These are phyloP conservation scores for Escovopsis sp. DNA, from an alignment of 2,329 filamentous ascomycete genomes.

Conservation along the genomic window DNA sequence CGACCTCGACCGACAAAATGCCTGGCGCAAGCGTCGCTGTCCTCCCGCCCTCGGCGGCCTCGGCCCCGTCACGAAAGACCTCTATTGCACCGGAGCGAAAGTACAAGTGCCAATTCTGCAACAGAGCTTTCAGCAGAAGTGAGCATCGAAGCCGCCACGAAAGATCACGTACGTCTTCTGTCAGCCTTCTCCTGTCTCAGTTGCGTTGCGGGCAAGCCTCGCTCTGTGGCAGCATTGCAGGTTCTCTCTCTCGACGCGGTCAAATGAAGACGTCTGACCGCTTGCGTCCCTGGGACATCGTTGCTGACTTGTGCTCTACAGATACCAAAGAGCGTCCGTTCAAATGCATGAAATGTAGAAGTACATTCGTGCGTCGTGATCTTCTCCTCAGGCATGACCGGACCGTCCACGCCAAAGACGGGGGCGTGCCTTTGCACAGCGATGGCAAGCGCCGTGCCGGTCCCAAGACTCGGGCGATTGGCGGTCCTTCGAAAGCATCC, in stretches of 20 bases:
- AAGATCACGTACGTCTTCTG: conserved; percentile 72
- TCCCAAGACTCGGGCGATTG: conserved; percentile 49
- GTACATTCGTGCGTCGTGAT: conserved; percentile 95
- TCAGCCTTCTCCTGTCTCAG: conserved; percentile 1
- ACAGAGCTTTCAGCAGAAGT: conserved; percentile 90
- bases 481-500: conserved; percentile 56
- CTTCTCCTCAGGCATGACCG: conserved; percentile 92
- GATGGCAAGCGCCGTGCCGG: conserved; percentile 76
- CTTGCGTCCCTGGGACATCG: too few species aligned
- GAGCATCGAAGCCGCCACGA: conserved; percentile 96
- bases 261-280: too few species aligned
- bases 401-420: conserved; percentile 96
- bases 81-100: conserved; percentile 80
- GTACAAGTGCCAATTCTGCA: conserved; percentile 99
- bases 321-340: conserved; percentile 98
- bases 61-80: conserved; percentile 62
- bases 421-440: conserved; percentile 81
- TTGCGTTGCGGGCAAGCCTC: too few species aligned
- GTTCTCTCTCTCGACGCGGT: background rate
- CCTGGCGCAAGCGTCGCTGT: conserved; percentile 54
- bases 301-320: conserved; percentile 21
- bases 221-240: too few species aligned
- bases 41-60: conserved; percentile 45
- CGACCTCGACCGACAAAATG: conserved; percentile 38
- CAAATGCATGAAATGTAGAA: conserved; percentile 96